Evolutionary conservation across 78 protist species (phyloP), one percentile per base, ranked within the genome.

Genomic region (Protostelium mycophagum): DNA sequence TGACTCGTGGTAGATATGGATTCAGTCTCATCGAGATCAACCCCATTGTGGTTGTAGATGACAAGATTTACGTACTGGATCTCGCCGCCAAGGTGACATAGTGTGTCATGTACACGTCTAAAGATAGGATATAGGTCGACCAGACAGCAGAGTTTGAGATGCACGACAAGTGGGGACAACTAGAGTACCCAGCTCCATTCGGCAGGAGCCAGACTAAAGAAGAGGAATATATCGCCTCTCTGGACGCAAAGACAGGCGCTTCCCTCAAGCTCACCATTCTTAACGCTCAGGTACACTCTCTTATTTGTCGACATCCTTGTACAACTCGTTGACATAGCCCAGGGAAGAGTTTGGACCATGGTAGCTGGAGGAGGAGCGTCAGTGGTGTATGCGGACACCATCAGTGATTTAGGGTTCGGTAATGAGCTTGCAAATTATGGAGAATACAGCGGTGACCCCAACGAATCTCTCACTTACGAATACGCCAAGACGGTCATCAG

Each of bases 291-390:
- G 95, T 34, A 51, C 89, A 87, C 16, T 16, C 5, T 36, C 73
- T 5, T 36, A 5, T 25, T 36, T 16, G 16, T 16, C 36, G 16
- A 25, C 37, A 85, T 16, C 36, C 16, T 36, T 85, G 36, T 5
- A 85, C 37, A 36, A 25, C 36, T 25, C 16, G 37, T 25, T 36
- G 86, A 5, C n/a, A 35, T 35, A 5, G 16, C 16, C 37, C 9
- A 88, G 38, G 97, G 98, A 34, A 90, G 98, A 63, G 91, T 98
- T 38, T 98, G 99, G 99, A 95, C 97, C 37, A 94, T 98, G 98
- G 98, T 98, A 10, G 99, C 99, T 0, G 99, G 99, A n/a, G 99
- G 99, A 35, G 99, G 99, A 38, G 99, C 99, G 51, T 97, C 98
- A 0, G 99, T 98, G 63, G 89, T 98, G 88, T 98, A 95, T 86